Evolutionary conservation across 345 rosid species (phyloP), one percentile per base, ranked within the genome.

Genomic region (Turnera subulata): DNA sequence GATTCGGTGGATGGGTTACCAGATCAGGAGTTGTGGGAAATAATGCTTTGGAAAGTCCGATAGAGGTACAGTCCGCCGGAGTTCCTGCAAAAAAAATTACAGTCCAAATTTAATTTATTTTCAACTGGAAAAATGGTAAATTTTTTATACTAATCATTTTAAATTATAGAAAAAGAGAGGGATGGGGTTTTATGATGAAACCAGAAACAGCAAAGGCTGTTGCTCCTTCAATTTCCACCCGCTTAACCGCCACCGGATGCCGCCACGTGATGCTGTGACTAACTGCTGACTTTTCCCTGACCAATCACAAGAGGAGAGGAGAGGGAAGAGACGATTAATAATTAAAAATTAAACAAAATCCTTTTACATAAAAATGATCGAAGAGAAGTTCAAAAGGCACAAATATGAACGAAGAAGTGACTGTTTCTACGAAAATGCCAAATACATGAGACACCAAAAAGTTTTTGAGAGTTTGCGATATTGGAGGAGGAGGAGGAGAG

Each of bases 211-310:
- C 87, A 59, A 55, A 92, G 22, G 96, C 97, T n/a, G 65, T 72
- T 20, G 94, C 81, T 68, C 96, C 97, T 26, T 77, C 84, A 14
- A 92, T 78, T 0, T 80, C 72, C 5, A 78, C 86, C 45, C 58
- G 70, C 59, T 78, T 74, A 33, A 76, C 94, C 14, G 82, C 29
- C 69, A 92, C 19, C 0, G 97, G 83, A 61, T 84, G 79, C 26
- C 80, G 78, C 97, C 97, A 92, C 50, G 89, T 84, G 33, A 89
- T 81, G 50, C 87, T 77, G 62, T 87, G 97, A 70, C 95, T 84
- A 23, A 79, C 84, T 4, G 93, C 95, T 22, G 95, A 90, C 64
- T 84, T 78, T 72, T 90, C 97, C 74, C 95, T 85, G n/a, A 1
- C 14, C 45, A 16, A 42, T 42, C 45, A 42, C 45, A 42, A 1